These are phyloP conservation scores for Coemansia asiatica DNA, from an alignment of 192 early-diverging fungal species.

Conservation along the genomic window DNA sequence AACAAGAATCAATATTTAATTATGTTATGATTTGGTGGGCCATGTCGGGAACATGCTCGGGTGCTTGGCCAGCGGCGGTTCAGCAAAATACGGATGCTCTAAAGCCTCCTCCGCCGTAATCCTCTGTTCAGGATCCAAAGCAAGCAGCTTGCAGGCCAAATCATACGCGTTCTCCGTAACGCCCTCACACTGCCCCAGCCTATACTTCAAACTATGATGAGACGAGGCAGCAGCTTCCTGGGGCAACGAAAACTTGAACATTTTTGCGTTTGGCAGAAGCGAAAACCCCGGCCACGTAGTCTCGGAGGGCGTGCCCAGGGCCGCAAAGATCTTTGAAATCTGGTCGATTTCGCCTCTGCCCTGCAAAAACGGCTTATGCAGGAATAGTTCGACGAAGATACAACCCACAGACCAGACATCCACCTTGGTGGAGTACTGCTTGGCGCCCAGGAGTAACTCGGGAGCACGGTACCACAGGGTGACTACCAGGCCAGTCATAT, in stretches of 20 bases:
- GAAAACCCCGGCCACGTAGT: constrained; percentile 72
- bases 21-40: constrained; percentile 64
- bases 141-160: constrained; percentile 71
- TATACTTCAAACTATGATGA: constrained; percentile 37
- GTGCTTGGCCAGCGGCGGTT: constrained; percentile 85
- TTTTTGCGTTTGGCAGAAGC: constrained; percentile 65
- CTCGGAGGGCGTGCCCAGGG: constrained; percentile 85
- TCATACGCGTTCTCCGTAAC: constrained; percentile 80
- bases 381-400: constrained; percentile 93
- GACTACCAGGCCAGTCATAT: constrained; percentile 91
- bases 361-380: constrained; percentile 78
- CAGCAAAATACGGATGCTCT: constrained; percentile 86
- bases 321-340: constrained; percentile 79
- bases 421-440: constrained; percentile 78
- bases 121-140: constrained; percentile 79
- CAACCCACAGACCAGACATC: constrained; percentile 99
- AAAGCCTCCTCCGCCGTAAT: constrained; percentile 92
- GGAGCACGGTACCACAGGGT: constrained; percentile 97
- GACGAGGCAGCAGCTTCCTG: constrained; percentile 1
- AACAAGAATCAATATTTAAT: not conserved
- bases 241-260: constrained; percentile 70
- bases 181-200: constrained; percentile 44
- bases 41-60: constrained; percentile 93
- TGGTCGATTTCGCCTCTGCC: constrained; percentile 82
- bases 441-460: constrained; percentile 87